Evolutionary conservation across 2,329 filamentous ascomycete species (phyloP).

Genomic region (Neophaeococcomyces aloes): DNA sequence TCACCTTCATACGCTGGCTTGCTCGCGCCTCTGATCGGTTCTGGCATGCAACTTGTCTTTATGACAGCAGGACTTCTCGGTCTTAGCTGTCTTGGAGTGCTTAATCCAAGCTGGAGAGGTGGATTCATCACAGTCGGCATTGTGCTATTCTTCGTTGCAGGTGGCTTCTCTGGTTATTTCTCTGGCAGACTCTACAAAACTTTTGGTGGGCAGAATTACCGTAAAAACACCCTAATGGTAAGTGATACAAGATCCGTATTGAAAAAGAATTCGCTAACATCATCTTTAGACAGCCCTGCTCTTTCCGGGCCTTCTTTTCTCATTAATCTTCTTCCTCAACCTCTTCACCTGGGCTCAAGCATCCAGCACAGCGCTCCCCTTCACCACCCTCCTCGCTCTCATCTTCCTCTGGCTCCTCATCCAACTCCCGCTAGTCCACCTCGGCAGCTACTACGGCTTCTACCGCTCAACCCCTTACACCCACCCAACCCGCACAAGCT

Average conservation of each 20-base stretch:
- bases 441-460: conserved; percentile 69
- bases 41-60: conserved; percentile 76
- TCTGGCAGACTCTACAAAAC: conserved; percentile 74
- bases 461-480: conserved; percentile 58
- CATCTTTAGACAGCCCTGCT: conserved; percentile 53
- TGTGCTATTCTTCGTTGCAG: conserved; percentile 73
- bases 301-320: conserved; percentile 69
- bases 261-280: conserved; percentile 9
- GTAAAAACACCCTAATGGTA: conserved; percentile 60
- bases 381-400: conserved; percentile 64
- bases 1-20: conserved; percentile 59
- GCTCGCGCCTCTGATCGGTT: conserved; percentile 70
- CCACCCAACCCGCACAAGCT: conserved; percentile 68
- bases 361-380: conserved; percentile 76
- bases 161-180: conserved; percentile 78
- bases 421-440: conserved; percentile 73
- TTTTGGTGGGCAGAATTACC: conserved; percentile 64
- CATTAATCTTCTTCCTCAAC: conserved; percentile 67
- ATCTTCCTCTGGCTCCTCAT: conserved; percentile 72
- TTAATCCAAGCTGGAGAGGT: conserved; percentile 83
- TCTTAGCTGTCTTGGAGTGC: conserved; percentile 62
- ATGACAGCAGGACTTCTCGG: conserved; percentile 64
- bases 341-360: conserved; percentile 85
- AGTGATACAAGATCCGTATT: conserved; percentile 15
- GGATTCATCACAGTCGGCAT: conserved; percentile 78